A percentile compares a stretch with the other conserved stretches of the same genome.
Conservation (phyloP, 2,329 filamentous ascomycete genomes). For the Fusarium longipes region DNA sequence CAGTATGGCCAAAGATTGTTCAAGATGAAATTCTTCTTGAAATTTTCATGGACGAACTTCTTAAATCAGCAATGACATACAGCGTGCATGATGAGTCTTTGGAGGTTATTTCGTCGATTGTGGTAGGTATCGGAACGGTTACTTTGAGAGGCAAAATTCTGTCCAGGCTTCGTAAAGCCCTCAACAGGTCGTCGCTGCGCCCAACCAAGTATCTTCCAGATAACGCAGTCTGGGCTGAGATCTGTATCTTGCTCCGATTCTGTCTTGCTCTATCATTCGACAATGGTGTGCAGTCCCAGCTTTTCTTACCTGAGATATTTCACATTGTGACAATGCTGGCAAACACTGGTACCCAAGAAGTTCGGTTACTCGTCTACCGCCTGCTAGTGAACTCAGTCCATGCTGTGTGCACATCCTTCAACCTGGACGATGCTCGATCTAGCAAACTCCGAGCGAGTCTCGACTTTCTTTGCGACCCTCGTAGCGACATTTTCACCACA, state of each 20-base stretch:
- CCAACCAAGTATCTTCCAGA: constrained; percentile 74
- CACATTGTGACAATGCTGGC: constrained; percentile 77
- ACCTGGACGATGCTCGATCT: constrained; percentile 68
- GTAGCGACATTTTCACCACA: constrained; percentile 67
- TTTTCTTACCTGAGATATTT: constrained; percentile 76
- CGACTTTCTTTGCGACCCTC: constrained; percentile 69
- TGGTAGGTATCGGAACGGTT: constrained; percentile 72
- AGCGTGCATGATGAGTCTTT: constrained; percentile 68
- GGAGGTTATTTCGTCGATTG: constrained; percentile 70
- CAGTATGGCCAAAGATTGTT: constrained; percentile 72
- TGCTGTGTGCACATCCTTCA: constrained; percentile 73
- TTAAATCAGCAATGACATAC: constrained; percentile 70
- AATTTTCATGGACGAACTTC: constrained; percentile 74
- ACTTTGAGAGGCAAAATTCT: constrained; percentile 74
- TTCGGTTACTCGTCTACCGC: constrained; percentile 70
- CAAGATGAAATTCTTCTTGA: constrained; percentile 74
- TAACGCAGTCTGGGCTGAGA: constrained; percentile 76
- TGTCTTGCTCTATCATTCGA: constrained; percentile 75
- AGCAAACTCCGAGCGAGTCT: constrained; percentile 67
- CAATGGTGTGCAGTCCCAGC: constrained; percentile 73
- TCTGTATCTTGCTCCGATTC: constrained; percentile 74
- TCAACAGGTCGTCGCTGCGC: constrained; percentile 74
- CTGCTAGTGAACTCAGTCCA: constrained; percentile 75
- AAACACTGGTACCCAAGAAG: constrained; percentile 69
- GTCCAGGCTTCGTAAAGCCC: constrained; percentile 71